These are phyloP conservation scores for Botryotinia globosa DNA, from an alignment of 2,329 filamentous ascomycete species.

Conservation along the genomic window DNA sequence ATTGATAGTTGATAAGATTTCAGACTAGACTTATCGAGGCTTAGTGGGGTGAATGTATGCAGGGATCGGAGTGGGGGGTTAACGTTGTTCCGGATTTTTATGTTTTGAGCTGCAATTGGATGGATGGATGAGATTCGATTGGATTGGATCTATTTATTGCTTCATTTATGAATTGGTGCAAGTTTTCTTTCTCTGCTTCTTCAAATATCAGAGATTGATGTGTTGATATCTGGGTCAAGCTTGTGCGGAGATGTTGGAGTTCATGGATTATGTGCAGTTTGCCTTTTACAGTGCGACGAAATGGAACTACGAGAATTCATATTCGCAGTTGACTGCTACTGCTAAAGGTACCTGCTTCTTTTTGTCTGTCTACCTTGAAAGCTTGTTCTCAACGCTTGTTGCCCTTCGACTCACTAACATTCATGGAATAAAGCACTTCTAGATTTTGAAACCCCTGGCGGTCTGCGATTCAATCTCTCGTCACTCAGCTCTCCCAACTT, in stretches of 20 bases:
- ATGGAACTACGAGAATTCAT: constrained; percentile 92
- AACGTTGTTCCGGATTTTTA: constrained; percentile 14
- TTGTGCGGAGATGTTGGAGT: constrained; percentile 71
- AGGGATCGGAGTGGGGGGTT: constrained; percentile 16
- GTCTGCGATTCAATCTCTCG: constrained; percentile 81
- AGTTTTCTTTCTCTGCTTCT: background rate
- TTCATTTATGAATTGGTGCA: background rate
- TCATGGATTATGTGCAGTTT: constrained; percentile 95
- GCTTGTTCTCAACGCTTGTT: constrained; percentile 9
- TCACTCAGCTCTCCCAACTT: constrained; percentile 91
- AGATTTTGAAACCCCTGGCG: constrained; percentile 81
- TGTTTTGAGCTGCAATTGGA: background rate
- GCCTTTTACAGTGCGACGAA: constrained; percentile 83
- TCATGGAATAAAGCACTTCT: constrained; percentile 62
- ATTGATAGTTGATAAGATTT: constrained; percentile 25
- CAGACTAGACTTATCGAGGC: constrained; percentile 22
- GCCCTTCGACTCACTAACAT: constrained; percentile 27
- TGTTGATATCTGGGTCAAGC: background rate
- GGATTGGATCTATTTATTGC: background rate
- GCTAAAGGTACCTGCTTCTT: constrained; percentile 59
- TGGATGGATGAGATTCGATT: background rate
- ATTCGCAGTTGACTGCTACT: constrained; percentile 80
- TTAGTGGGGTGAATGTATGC: background rate
- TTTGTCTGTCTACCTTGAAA: constrained; percentile 25
- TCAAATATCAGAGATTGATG: background rate